Percentiles rank a stretch among this genome's conserved stretches.
These are phyloP conservation scores for Leishmania braziliensis DNA, from an alignment of 208 protist genomes.

Conservation along the genomic window DNA sequence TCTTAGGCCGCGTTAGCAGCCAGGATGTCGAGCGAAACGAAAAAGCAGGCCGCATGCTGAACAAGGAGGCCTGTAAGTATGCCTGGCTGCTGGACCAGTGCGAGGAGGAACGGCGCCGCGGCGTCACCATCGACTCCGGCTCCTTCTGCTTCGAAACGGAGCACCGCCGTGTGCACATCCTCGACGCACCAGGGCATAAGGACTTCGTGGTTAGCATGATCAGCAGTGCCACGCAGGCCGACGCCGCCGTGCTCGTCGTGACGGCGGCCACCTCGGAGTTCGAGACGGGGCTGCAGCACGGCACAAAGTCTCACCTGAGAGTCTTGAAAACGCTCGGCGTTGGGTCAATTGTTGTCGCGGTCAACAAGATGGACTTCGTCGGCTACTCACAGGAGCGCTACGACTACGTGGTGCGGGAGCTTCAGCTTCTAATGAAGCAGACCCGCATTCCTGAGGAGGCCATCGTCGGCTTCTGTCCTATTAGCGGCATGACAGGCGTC, in stretches of 20 bases:
- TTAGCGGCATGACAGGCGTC: constrained; percentile 75
- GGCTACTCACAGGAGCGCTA: constrained; percentile 92
- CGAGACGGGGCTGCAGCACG: constrained; percentile 97
- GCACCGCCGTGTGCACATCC: constrained; percentile 82
- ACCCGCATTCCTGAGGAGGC: constrained; percentile 78
- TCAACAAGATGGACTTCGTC: constrained; percentile 99
- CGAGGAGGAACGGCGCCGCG: constrained; percentile 95
- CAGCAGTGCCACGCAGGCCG: constrained; percentile 96
- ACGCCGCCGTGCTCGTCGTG: constrained; percentile 98
- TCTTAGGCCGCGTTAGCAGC: constrained; percentile 66
- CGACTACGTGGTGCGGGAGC: constrained; percentile 89
- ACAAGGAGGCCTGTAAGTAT: constrained; percentile 96
- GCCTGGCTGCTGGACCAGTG: constrained; percentile 96
- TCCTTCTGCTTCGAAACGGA: constrained; percentile 93
- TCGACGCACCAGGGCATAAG: constrained; percentile 96
- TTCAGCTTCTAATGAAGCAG: constrained; percentile 94
- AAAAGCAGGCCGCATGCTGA: constrained; percentile 65
- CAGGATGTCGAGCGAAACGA: constrained; percentile 90
- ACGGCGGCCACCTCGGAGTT: constrained; percentile 97
- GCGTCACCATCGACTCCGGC: constrained; percentile 95
- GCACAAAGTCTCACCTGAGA: constrained; percentile 97
- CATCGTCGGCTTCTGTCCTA: constrained; percentile 72
- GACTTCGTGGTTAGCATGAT: constrained; percentile 99
- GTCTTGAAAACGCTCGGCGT: constrained; percentile 98
- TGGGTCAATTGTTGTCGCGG: constrained; percentile 94